phyloP scores from a whole-genome alignment of 257 asterid species.

The Echium plantagineum region DNA sequence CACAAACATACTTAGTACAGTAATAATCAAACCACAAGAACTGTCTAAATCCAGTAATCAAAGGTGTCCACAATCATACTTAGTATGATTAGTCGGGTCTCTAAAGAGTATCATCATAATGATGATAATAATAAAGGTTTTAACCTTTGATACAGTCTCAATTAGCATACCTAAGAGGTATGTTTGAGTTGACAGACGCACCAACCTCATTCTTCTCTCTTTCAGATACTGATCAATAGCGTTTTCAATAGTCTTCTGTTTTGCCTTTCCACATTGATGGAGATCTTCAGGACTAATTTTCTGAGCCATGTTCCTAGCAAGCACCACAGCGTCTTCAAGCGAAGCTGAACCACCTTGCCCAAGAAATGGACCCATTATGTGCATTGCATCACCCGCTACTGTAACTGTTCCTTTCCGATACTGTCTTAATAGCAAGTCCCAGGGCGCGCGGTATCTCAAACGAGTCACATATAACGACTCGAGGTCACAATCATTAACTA shows the following conservation, averaged over 20 bases:
- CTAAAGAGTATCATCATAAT: slow-evolving; percentile 12
- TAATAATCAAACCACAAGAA: too few relatives aligned
- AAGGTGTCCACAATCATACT: slow-evolving; percentile 23
- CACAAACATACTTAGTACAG: too few relatives aligned
- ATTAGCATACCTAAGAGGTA: slow-evolving; percentile 15
- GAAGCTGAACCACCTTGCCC: slow-evolving; percentile 34
- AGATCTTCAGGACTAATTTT: neutral
- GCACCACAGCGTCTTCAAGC: slow-evolving; percentile 33
- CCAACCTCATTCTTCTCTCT: slow-evolving; percentile 28
- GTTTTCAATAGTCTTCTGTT: neutral
- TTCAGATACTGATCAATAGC: slow-evolving; percentile 21
- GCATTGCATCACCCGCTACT: slow-evolving; percentile 40
- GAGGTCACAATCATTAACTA: slow-evolving; percentile 19
- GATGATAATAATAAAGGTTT: neutral
- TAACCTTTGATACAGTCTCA: slow-evolving; percentile 8
- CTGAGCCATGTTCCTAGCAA: slow-evolving; percentile 25
- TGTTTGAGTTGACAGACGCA: slow-evolving; percentile 19
- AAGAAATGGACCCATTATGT: slow-evolving; percentile 33
- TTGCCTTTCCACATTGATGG: neutral
- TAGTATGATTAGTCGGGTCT: slow-evolving; percentile 11
- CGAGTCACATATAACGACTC: slow-evolving; percentile 21
- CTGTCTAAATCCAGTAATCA: neutral
- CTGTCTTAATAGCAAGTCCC: slow-evolving; percentile 24
- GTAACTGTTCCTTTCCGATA: slow-evolving; percentile 21
- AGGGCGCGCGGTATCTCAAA: slow-evolving; percentile 28